These are phyloP conservation scores for Hylodesmum podocarpum DNA, from an alignment of 306 rosid genomes.

Conservation along the genomic window DNA sequence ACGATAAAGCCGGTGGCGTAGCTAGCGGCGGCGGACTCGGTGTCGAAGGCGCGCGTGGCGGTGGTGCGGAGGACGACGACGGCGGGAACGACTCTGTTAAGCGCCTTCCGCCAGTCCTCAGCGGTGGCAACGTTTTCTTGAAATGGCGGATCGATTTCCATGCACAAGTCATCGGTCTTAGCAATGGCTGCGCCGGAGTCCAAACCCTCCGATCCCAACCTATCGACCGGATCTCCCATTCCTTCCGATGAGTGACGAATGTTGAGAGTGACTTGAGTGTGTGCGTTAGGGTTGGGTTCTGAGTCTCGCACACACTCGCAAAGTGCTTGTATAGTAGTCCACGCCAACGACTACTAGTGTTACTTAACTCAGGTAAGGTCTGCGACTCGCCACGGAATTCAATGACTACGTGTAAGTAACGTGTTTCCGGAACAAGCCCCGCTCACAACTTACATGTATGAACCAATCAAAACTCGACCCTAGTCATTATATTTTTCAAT, in stretches of 20 bases:
- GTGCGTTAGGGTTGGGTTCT: not conserved
- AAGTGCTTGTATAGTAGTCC: not conserved
- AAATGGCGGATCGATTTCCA: constrained; percentile 88
- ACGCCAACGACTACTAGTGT: not conserved
- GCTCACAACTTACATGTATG: not conserved
- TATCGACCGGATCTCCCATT: constrained; percentile 68
- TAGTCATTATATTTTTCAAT: not conserved
- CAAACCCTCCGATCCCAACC: constrained; percentile 56
- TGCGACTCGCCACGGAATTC: constrained; percentile 4
- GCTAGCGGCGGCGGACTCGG: constrained; percentile 88
- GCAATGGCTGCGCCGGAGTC: constrained; percentile 36
- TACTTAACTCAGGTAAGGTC: not conserved
- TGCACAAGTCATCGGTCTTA: constrained; percentile 57
- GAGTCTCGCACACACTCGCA: not conserved
- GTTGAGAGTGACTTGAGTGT: not conserved
- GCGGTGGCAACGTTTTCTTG: constrained; percentile 71
- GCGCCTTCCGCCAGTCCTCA: constrained; percentile 92
- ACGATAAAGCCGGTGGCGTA: constrained; percentile 90
- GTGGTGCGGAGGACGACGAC: constrained; percentile 86
- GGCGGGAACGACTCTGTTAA: constrained; percentile 81
- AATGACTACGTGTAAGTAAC: not conserved
- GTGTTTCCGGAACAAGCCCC: not conserved
- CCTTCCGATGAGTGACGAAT: not conserved
- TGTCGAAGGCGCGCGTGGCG: constrained; percentile 86
- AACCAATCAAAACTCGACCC: not conserved